Percentiles rank a stretch among this genome's conserved stretches.
phyloP scores from a whole-genome alignment of 495 filamentous ascomycete genomes.

The Cairneyella variabilis region DNA sequence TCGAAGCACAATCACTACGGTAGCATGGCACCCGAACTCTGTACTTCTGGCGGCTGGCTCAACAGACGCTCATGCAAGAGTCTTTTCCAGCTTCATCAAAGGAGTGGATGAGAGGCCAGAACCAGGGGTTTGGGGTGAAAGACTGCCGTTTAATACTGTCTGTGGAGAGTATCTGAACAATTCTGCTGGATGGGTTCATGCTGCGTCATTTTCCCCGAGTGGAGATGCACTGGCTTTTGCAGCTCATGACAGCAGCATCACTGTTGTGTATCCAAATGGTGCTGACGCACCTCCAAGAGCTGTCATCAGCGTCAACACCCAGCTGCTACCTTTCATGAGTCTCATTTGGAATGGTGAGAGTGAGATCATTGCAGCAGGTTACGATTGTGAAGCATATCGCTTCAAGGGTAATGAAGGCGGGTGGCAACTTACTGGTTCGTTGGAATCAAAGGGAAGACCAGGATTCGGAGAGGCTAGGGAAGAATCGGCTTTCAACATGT shows the following conservation, averaged over 20 bases:
- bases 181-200: slow-evolving; percentile 94
- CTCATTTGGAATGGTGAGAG: slow-evolving; percentile 88
- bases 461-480: slow-evolving; percentile 43
- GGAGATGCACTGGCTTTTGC: slow-evolving; percentile 89
- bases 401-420: slow-evolving; percentile 77
- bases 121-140: slow-evolving; percentile 88
- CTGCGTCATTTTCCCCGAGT: slow-evolving; percentile 83
- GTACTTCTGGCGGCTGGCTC: slow-evolving; percentile 91
- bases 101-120: slow-evolving; percentile 85
- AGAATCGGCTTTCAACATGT: slow-evolving; percentile 94
- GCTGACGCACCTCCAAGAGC: slow-evolving; percentile 88
- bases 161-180: slow-evolving; percentile 95
- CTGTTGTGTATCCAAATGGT: slow-evolving; percentile 89
- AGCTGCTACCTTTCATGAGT: slow-evolving; percentile 84
- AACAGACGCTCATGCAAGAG: slow-evolving; percentile 94
- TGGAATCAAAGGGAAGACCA: slow-evolving; percentile 76
- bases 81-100: slow-evolving; percentile 95
- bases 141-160: slow-evolving; percentile 94
- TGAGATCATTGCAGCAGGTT: slow-evolving; percentile 93
- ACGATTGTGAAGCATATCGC: slow-evolving; percentile 94
- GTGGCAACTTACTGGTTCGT: slow-evolving; percentile 80
- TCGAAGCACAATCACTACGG: slow-evolving; percentile 87
- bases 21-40: slow-evolving; percentile 95
- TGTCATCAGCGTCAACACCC: slow-evolving; percentile 82
- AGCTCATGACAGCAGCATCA: slow-evolving; percentile 92